Conservation (phyloP, 148 eudicot genomes). For the Chenopodium album region DNA sequence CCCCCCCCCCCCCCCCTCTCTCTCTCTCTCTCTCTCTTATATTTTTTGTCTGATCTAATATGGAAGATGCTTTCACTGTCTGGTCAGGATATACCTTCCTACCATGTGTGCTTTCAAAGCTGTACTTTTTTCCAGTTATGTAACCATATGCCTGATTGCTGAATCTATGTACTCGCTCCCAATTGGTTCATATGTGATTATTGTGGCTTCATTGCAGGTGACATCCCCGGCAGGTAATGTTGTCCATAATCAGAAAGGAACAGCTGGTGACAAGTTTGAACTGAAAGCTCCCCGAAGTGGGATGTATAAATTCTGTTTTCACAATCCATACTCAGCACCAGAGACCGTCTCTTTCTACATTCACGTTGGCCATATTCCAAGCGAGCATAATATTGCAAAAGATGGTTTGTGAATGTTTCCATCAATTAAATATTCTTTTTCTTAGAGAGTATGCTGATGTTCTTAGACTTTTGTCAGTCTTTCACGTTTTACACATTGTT, state of each 20-base stretch:
- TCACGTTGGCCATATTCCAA: constrained; percentile 90
- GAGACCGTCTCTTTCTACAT: constrained; percentile 92
- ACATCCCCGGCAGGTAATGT: constrained; percentile 67
- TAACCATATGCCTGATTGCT: background rate
- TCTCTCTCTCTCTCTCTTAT: too few species aligned
- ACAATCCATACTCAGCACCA: constrained; percentile 67
- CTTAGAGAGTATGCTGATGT: background rate
- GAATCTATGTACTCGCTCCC: background rate
- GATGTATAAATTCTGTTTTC: constrained; percentile 91
- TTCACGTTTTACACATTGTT: background rate
- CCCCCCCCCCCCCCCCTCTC: too few species aligned
- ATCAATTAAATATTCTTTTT: constrained; percentile 1
- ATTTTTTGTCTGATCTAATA: too few species aligned
- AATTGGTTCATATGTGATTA: constrained; percentile 1
- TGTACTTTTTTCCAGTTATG: background rate
- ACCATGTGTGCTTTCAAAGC: too few species aligned
- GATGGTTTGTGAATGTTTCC: constrained; percentile 58
- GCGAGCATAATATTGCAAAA: constrained; percentile 82
- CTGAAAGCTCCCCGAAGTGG: constrained; percentile 84
- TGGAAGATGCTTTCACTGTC: too few species aligned
- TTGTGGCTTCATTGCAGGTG: constrained; percentile 51
- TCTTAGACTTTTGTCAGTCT: background rate
- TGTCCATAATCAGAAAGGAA: constrained; percentile 69
- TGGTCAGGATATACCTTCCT: too few species aligned
- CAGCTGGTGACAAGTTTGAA: constrained; percentile 88